These are phyloP conservation scores for Craterostigma plantagineum DNA, from an alignment of 257 asterid genomes.

Conservation along the genomic window DNA sequence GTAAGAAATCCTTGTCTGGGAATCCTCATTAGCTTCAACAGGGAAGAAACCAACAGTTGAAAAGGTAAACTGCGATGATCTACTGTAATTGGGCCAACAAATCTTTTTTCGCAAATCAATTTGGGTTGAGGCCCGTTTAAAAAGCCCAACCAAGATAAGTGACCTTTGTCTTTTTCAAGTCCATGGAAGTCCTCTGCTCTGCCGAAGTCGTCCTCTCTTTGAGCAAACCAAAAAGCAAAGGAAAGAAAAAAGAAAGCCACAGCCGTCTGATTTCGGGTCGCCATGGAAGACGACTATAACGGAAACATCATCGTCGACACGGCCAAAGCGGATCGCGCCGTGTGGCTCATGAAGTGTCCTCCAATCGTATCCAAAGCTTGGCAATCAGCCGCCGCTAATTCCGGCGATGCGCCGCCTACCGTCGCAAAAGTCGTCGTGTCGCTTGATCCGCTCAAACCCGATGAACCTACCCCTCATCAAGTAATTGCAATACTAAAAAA, in stretches of 20 bases:
- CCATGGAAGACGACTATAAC: conserved; percentile 50
- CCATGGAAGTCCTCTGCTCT: no score
- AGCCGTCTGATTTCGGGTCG: conserved; percentile 8
- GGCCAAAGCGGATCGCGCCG: conserved; percentile 46
- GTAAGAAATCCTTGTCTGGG: no score
- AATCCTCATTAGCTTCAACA: no score
- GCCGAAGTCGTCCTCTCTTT: no score
- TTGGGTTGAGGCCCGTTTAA: no score
- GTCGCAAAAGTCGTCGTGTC: conserved; percentile 74
- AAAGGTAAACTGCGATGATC: no score
- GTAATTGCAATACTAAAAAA: conserved; percentile 12
- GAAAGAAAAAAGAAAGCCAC: conserved; percentile 1
- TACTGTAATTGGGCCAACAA: no score
- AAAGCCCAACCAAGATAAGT: no score
- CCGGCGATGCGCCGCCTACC: conserved; percentile 24
- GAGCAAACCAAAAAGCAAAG: no score
- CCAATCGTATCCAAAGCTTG: conserved; percentile 66
- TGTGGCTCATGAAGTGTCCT: conserved; percentile 92
- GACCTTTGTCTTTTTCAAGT: no score
- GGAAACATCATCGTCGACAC: conserved; percentile 25
- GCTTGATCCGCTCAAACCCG: conserved; percentile 55
- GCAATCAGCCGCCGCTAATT: conserved; percentile 40
- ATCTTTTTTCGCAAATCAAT: no score
- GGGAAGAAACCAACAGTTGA: no score
- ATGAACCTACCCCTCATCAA: conserved; percentile 29